phyloP scores from a whole-genome alignment of 352 stramenopile species.

The Phytophthora melonis region DNA sequence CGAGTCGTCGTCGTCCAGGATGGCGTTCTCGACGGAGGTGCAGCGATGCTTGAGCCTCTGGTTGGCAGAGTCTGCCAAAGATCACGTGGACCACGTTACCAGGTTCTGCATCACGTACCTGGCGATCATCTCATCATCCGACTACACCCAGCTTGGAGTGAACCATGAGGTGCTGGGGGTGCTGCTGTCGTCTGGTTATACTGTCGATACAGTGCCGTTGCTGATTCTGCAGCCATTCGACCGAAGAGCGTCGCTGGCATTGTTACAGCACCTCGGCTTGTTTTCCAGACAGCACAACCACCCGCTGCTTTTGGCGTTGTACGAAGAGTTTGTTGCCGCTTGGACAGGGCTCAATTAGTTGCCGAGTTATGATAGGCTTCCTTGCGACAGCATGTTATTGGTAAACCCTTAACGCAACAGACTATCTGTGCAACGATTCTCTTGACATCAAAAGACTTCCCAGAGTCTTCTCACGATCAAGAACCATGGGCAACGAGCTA shows the following conservation, averaged over 20 bases:
- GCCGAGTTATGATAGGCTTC: neutral
- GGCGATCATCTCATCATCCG: neutral
- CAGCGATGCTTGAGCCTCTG: constrained; percentile 19
- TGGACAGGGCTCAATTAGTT: neutral
- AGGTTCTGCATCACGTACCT: neutral
- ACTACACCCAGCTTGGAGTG: neutral
- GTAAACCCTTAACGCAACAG: neutral
- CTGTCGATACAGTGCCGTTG: constrained; percentile 6
- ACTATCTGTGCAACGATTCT: neutral
- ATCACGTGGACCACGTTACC: neutral
- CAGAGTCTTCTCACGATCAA: neutral
- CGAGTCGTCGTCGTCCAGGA: neutral
- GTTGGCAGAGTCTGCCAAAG: neutral
- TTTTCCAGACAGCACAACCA: constrained; percentile 22
- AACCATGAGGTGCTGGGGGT: constrained; percentile 21
- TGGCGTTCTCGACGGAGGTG: constrained; percentile 8
- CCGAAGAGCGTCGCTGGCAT: constrained; percentile 2
- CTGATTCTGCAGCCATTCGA: constrained; percentile 23
- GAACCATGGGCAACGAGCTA: neutral
- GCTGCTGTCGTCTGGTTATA: constrained; percentile 15
- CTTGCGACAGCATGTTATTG: too few species aligned
- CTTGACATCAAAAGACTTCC: neutral
- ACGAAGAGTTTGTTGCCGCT: constrained; percentile 15
- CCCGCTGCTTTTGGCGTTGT: constrained; percentile 13
- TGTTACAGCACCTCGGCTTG: constrained; percentile 14